Percentiles rank a stretch among this genome's conserved stretches.
These are phyloP conservation scores for Mycosphaerelloides madeirae DNA, from an alignment of 2,329 filamentous ascomycete species.

Conservation along the genomic window DNA sequence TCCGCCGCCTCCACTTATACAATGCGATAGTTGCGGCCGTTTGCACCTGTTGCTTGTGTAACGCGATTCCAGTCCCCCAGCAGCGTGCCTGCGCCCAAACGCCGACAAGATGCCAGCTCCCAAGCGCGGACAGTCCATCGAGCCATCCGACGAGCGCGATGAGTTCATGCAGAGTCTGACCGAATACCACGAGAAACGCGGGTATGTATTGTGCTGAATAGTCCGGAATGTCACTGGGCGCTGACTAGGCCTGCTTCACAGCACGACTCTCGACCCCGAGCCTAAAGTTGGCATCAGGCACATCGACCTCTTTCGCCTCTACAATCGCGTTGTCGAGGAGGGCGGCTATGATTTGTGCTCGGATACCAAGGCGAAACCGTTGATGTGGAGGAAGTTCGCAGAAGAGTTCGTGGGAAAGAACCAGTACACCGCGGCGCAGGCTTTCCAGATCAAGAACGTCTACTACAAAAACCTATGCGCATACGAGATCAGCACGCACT, in stretches of 20 bases:
- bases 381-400: constrained; percentile 78
- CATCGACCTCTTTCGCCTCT: constrained; percentile 73
- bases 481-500: constrained; percentile 75
- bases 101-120: constrained; percentile 41
- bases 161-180: constrained; percentile 71
- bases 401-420: constrained; percentile 70
- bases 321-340: constrained; percentile 67
- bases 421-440: constrained; percentile 73
- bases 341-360: constrained; percentile 81
- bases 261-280: constrained; percentile 70
- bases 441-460: constrained; percentile 78
- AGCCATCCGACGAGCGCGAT: constrained; percentile 61
- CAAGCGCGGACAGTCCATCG: constrained; percentile 44
- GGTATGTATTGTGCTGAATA: constrained; percentile 40
- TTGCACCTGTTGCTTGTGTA: constrained; percentile 4
- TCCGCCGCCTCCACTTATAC: no score
- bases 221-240: constrained; percentile 4
- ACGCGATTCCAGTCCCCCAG: constrained; percentile 2
- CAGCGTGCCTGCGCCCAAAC: constrained; percentile 7
- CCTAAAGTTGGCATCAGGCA: constrained; percentile 74
- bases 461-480: constrained; percentile 85
- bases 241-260: constrained; percentile 31
- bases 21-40: no score
- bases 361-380: constrained; percentile 65
- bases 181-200: constrained; percentile 72